These are phyloP conservation scores for Mrakia gelida DNA, from an alignment of 768 basidiomycete species.

Conservation along the genomic window DNA sequence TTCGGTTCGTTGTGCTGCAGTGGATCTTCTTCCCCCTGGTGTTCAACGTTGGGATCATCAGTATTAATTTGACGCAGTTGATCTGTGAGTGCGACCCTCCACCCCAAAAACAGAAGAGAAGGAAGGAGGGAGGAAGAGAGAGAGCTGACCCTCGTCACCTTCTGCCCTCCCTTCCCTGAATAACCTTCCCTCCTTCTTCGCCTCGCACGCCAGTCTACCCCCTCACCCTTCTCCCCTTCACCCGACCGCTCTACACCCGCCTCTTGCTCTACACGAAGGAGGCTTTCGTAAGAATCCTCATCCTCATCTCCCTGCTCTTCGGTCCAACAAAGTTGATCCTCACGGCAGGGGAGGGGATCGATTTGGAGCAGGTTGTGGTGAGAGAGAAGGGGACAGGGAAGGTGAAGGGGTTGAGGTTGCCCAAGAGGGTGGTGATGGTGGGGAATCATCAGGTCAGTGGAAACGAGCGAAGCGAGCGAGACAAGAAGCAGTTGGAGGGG, in stretches of 20 bases:
- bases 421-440: constrained; percentile 74
- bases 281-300: constrained; percentile 9
- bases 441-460: constrained; percentile 84
- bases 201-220: constrained; percentile 4
- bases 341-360: constrained; percentile 49
- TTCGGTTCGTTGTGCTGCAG: background rate
- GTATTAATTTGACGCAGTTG: constrained; percentile 24
- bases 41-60: constrained; percentile 16
- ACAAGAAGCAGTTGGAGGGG: too few species aligned
- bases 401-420: constrained; percentile 62
- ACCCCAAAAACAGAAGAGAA: too few species aligned
- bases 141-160: background rate
- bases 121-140: too few species aligned
- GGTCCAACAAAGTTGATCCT: constrained; percentile 68
- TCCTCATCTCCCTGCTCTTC: constrained; percentile 75
- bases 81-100: background rate
- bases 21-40: constrained; percentile 11
- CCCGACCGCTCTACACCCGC: background rate
- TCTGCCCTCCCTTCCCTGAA: background rate
- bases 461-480: too few species aligned
- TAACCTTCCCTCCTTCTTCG: too few species aligned
- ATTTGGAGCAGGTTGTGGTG: constrained; percentile 51
- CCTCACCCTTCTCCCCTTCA: constrained; percentile 14
- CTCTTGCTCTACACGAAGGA: constrained; percentile 45
- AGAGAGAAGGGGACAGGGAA: constrained; percentile 55